These are phyloP conservation scores for Aspergillus versicolor DNA, from an alignment of 2,329 filamentous ascomycete genomes.

Conservation along the genomic window DNA sequence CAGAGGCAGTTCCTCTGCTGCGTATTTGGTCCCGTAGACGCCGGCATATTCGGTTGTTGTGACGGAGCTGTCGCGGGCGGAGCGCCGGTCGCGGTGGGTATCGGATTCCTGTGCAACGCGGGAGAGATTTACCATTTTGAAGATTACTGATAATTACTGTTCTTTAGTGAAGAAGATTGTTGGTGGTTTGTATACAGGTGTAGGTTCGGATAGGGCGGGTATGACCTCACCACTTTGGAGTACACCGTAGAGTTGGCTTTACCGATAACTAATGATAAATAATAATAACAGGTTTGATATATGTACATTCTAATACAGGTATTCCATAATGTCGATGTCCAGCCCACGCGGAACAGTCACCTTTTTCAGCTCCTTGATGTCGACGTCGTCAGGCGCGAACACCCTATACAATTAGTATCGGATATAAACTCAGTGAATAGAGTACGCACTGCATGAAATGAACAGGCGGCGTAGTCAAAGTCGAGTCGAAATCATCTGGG, in stretches of 20 bases:
- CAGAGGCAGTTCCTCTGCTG: slow-evolving; percentile 74
- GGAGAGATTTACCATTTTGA: slow-evolving; percentile 39
- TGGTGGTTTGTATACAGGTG: not conserved
- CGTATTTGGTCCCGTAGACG: slow-evolving; percentile 83
- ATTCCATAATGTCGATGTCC: slow-evolving; percentile 7
- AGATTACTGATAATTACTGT: no score
- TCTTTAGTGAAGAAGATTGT: no score
- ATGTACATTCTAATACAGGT: not conserved
- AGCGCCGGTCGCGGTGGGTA: slow-evolving; percentile 21
- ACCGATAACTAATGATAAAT: not conserved
- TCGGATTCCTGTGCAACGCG: slow-evolving; percentile 31
- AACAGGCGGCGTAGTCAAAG: slow-evolving; percentile 18
- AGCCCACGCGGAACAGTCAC: slow-evolving; percentile 5
- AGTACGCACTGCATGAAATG: slow-evolving; percentile 18
- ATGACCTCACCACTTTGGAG: slow-evolving; percentile 16
- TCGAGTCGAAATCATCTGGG: slow-evolving; percentile 21
- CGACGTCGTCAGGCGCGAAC: slow-evolving; percentile 2
- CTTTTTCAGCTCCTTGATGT: slow-evolving; percentile 5
- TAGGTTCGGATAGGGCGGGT: not conserved
- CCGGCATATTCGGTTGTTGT: slow-evolving; percentile 51
- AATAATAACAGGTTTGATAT: not conserved
- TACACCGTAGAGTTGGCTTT: not conserved
- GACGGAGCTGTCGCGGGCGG: slow-evolving; percentile 12
- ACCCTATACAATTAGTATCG: slow-evolving; percentile 3
- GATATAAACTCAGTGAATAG: no score